These are phyloP conservation scores for Alternaria infectoria DNA, from an alignment of 2,329 filamentous ascomycete genomes.

Conservation along the genomic window DNA sequence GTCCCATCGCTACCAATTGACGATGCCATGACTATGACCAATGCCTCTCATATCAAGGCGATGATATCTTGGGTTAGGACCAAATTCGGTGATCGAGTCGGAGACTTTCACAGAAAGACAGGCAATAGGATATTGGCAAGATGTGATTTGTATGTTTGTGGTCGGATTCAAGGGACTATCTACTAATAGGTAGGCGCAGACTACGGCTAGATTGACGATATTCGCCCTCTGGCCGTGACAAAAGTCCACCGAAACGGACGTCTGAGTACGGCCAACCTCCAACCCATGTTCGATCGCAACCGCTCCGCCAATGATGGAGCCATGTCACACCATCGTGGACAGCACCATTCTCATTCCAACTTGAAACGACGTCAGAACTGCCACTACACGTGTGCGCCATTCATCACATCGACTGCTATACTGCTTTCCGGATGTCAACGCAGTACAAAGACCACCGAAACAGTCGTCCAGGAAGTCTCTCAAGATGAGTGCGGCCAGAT, in stretches of 20 bases:
- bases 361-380: background rate
- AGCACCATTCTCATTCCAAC: background rate
- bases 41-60: background rate
- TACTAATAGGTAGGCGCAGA: background rate
- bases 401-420: background rate
- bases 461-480: rapidly evolving
- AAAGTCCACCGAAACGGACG: background rate
- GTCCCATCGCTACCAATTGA: background rate
- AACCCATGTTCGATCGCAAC: too few relatives aligned
- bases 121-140: background rate
- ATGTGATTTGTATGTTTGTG: background rate
- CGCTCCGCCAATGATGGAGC: background rate
- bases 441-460: background rate
- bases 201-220: background rate
- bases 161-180: background rate
- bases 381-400: background rate
- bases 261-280: background rate
- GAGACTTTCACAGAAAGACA: background rate
- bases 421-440: background rate
- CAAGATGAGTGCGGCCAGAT: background rate
- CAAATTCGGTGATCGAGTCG: background rate
- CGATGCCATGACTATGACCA: background rate
- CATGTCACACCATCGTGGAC: background rate
- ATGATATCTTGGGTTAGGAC: background rate
- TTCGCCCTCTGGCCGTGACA: background rate